Evolutionary conservation across 768 basidiomycete genomes (phyloP).

Genomic region (Podaxis pistillaris): DNA sequence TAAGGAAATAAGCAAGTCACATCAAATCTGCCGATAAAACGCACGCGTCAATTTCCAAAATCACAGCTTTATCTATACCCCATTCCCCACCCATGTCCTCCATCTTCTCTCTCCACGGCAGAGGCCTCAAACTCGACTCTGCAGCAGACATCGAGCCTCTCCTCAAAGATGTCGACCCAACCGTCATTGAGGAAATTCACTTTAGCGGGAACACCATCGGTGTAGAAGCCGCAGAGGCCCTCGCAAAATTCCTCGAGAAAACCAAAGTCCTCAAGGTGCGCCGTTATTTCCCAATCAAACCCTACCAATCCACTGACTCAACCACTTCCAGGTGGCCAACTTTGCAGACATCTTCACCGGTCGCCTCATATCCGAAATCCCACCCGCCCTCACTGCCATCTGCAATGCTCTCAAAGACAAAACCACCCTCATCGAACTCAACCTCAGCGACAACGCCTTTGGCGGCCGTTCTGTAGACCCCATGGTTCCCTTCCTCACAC

Average conservation of each 20-base stretch:
- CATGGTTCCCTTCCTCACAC: constrained; percentile 84
- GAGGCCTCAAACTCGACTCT: constrained; percentile 78
- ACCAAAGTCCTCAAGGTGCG: constrained; percentile 70
- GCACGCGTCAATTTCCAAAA: neutral
- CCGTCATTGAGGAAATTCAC: constrained; percentile 80
- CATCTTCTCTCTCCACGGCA: constrained; percentile 50
- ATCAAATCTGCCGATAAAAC: constrained; percentile 3
- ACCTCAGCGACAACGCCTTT: constrained; percentile 95
- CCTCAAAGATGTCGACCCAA: constrained; percentile 62
- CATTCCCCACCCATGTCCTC: constrained; percentile 17
- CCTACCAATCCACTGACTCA: neutral
- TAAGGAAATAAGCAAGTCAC: constrained; percentile 5
- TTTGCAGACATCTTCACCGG: constrained; percentile 98
- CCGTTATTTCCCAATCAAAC: neutral
- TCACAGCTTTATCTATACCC: too few relatives aligned
- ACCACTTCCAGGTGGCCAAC: constrained; percentile 72
- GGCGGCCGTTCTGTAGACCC: constrained; percentile 94
- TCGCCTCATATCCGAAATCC: constrained; percentile 94
- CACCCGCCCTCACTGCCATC: constrained; percentile 80
- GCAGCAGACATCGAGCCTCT: constrained; percentile 74
- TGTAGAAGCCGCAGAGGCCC: constrained; percentile 81
- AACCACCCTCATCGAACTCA: constrained; percentile 78
- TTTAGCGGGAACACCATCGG: constrained; percentile 95
- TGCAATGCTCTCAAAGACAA: constrained; percentile 85
- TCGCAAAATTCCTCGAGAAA: constrained; percentile 75